A percentile compares a stretch with the other conserved stretches of the same genome.
These are phyloP conservation scores for Aspergillus quadrilineatus DNA, from an alignment of 2,329 filamentous ascomycete genomes.

Conservation along the genomic window DNA sequence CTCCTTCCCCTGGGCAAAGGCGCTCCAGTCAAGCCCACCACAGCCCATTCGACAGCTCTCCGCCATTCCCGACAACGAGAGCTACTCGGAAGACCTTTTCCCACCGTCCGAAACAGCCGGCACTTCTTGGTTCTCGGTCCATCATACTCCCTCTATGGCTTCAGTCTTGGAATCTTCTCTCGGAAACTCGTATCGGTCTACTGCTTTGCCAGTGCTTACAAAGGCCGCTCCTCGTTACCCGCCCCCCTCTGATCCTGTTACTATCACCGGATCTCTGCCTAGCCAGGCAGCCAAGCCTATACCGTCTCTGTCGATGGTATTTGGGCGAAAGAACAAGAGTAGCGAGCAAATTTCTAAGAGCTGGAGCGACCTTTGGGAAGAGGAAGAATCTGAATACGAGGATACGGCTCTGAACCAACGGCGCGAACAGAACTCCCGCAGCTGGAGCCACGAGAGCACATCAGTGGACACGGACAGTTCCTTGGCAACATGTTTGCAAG, in stretches of 20 bases:
- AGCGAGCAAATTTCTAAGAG: conserved; percentile 86
- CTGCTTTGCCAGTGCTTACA: conserved; percentile 48
- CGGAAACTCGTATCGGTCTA: conserved; percentile 75
- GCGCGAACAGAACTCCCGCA: conserved; percentile 65
- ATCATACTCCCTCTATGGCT: conserved; percentile 74
- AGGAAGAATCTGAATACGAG: conserved; percentile 67
- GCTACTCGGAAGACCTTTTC: conserved; percentile 82
- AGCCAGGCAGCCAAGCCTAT: conserved; percentile 59
- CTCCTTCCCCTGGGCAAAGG: conserved; percentile 93
- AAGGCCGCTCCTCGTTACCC: conserved; percentile 45
- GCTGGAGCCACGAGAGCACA: conserved; percentile 75
- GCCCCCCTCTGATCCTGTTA: conserved; percentile 61
- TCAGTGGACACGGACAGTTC: conserved; percentile 50
- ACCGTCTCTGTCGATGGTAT: conserved; percentile 73
- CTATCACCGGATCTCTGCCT: conserved; percentile 77
- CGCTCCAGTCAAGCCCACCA: conserved; percentile 72
- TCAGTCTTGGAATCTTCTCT: conserved; percentile 83
- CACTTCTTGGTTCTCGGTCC: conserved; percentile 73
- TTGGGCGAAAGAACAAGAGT: conserved; percentile 67
- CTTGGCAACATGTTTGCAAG: conserved; percentile 50
- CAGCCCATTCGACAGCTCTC: conserved; percentile 79
- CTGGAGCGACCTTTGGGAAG: conserved; percentile 98
- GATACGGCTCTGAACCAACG: conserved; percentile 60
- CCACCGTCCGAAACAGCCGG: conserved; percentile 67
- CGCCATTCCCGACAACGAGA: conserved; percentile 74